A percentile compares a stretch with the other conserved stretches of the same genome.
phyloP scores from a whole-genome alignment of 805 yeast species.

The Myxozyma neglecta region DNA sequence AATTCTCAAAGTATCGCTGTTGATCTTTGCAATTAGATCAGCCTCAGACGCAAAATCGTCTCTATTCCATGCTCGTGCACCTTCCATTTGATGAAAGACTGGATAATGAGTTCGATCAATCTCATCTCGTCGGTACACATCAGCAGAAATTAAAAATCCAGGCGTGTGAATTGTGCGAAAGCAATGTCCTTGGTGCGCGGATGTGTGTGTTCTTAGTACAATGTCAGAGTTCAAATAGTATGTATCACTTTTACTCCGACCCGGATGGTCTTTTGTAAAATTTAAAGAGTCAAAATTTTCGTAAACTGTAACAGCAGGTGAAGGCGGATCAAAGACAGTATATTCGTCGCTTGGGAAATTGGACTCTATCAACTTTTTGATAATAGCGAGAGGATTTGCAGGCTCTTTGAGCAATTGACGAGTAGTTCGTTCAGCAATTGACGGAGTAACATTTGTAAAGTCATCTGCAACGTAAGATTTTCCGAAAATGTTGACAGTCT shows the following conservation, averaged over 20 bases:
- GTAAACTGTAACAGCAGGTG: conserved; percentile 76
- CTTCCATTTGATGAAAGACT: conserved; percentile 97
- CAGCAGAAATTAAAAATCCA: conserved; percentile 91
- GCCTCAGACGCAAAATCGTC: conserved; percentile 39
- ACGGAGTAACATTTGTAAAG: conserved; percentile 82
- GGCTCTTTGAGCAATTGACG: conserved; percentile 71
- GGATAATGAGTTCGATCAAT: conserved; percentile 96
- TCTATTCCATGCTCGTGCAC: conserved; percentile 82
- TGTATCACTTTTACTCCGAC: conserved; percentile 88
- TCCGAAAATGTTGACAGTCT: conserved; percentile 1
- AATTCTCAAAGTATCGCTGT: conserved; percentile 60
- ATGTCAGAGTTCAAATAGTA: conserved; percentile 77
- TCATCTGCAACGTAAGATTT: conserved; percentile 50
- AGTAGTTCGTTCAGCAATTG: conserved; percentile 65
- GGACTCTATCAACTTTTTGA: conserved; percentile 68
- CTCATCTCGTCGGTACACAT: conserved; percentile 93
- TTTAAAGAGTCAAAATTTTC: conserved; percentile 92
- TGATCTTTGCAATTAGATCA: conserved; percentile 48
- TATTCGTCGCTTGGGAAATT: conserved; percentile 58
- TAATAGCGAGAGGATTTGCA: conserved; percentile 86
- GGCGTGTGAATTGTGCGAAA: conserved; percentile 66
- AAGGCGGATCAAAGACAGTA: conserved; percentile 75
- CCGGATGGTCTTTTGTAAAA: conserved; percentile 89
- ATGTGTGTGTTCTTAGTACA: conserved; percentile 87
- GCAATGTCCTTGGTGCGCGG: conserved; percentile 78